A percentile compares a stretch with the other conserved stretches of the same genome.
Conservation (phyloP, 2,329 filamentous ascomycete genomes). For the Fusarium redolens region DNA sequence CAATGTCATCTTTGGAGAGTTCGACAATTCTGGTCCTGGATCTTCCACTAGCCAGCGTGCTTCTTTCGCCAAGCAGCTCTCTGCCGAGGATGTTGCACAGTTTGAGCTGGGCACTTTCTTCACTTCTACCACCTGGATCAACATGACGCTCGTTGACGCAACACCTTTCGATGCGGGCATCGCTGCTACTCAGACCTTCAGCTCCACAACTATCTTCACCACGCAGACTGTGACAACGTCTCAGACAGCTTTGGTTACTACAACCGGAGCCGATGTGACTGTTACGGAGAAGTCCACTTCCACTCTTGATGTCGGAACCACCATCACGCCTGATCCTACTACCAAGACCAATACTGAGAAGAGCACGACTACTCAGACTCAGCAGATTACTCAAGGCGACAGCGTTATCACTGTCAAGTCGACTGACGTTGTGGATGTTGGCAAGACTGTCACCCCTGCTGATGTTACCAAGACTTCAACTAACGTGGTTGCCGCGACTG, state of each 20-base stretch:
- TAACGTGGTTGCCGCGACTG: constrained; percentile 23
- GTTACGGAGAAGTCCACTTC: constrained; percentile 30
- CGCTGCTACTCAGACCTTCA: constrained; percentile 10
- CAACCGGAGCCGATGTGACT: constrained; percentile 16
- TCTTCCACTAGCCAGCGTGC: constrained; percentile 32
- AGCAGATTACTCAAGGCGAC: constrained; percentile 21
- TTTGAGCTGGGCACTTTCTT: constrained; percentile 39
- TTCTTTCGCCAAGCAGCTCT: constrained; percentile 36
- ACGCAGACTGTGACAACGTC: constrained; percentile 30
- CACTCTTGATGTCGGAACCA: constrained; percentile 35
- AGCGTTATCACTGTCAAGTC: constrained; percentile 45
- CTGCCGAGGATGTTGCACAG: constrained; percentile 4
- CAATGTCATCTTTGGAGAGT: constrained; percentile 37
- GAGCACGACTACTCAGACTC: constrained; percentile 29
- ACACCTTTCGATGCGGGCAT: constrained; percentile 35
- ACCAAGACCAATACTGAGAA: constrained; percentile 34
- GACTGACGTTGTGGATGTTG: constrained; percentile 46
- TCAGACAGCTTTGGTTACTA: constrained; percentile 31
- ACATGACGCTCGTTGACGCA: constrained; percentile 34
- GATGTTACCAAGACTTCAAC: constrained; percentile 40
- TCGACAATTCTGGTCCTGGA: constrained; percentile 34
- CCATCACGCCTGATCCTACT: constrained; percentile 31
- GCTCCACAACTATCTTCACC: constrained; percentile 34
- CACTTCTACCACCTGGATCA: constrained; percentile 36
- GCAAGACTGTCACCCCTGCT: constrained; percentile 48